Evolutionary conservation across 2,329 filamentous ascomycete species (phyloP), one percentile per base, ranked within the genome.

Genomic region (Cytospora piceae): DNA sequence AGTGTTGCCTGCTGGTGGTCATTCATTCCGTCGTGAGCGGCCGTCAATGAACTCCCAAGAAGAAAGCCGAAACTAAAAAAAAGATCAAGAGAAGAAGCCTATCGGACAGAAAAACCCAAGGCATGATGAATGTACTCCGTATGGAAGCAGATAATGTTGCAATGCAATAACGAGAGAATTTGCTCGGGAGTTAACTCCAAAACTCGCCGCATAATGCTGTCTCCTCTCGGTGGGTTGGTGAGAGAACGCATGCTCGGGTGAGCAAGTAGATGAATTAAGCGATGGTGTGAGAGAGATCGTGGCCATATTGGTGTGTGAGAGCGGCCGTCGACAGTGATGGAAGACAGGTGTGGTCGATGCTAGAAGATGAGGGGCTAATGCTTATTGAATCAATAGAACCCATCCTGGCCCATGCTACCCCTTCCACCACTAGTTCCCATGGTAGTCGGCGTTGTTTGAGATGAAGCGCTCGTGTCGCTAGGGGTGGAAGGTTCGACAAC

Each of bases 401-500:
- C 74, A 61, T 78, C 77, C 51, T 69, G 68, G 12, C 70, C 72
- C 39, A 70, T 67, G 56, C 73, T 72, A 65, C 70, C 67, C 68
- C 69, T 73, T 52, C 72, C 72, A 39, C 73, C 72, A 11, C 39
- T 15, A 31, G 70, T 65, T 6, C 70, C 71, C 24, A 69, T 70
- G 22, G 72, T 67, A 67, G 73, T 75, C 7, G 77, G 76, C n/a
- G 78, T 78, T 53, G 70, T 76, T 64, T 79, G 77, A 29, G 75
- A 74, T 57, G 80, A 82, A 60, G 77, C 76, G 70, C 80, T 81
- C 20, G 77, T 74, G 51, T 89, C 87, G 71, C 85, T 89, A 17
- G 87, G 87, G 27, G 87, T 90, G 58, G 82, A 76, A 15, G 87
- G 86, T 71, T 89, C 87, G 34, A 90, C 86, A 9, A 90, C 86